phyloP scores from a whole-genome alignment of 2,329 filamentous ascomycete species.

The Blumeriella jaapii region DNA sequence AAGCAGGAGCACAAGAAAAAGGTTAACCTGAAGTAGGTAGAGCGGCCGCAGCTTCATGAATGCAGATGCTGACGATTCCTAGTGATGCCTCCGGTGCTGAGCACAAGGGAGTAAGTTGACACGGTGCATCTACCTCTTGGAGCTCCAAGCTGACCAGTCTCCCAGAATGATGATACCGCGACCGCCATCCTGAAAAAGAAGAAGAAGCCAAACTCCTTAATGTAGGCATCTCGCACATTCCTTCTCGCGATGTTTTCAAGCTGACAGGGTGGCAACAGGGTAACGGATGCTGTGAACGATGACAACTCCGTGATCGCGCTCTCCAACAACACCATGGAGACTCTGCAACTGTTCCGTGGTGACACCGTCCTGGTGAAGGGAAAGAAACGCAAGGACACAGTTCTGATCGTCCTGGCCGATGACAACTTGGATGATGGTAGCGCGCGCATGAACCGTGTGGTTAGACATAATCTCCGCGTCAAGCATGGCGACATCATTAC shows the following conservation, averaged over 20 bases:
- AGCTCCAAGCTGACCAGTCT: slow-evolving; percentile 26
- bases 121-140: slow-evolving; percentile 20
- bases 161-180: slow-evolving; percentile 75
- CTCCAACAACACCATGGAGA: slow-evolving; percentile 98
- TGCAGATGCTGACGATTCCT: slow-evolving; percentile 30
- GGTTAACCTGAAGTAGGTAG: slow-evolving; percentile 67
- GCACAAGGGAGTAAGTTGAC: slow-evolving; percentile 59
- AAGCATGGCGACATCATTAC: slow-evolving; percentile 98
- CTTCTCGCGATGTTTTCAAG: slow-evolving; percentile 13
- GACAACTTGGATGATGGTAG: slow-evolving; percentile 97
- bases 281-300: slow-evolving; percentile 97
- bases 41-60: slow-evolving; percentile 1
- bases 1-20: slow-evolving; percentile 58
- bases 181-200: slow-evolving; percentile 99
- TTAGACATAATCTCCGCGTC: slow-evolving; percentile 94
- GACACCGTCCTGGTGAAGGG: slow-evolving; percentile 97
- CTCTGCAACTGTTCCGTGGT: slow-evolving; percentile 93
- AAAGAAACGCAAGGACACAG: slow-evolving; percentile 99
- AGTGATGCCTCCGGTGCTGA: slow-evolving; percentile 87
- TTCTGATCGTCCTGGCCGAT: slow-evolving; percentile 92
- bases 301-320: slow-evolving; percentile 99
- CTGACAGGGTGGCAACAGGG: slow-evolving; percentile 44
- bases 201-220: slow-evolving; percentile 99
- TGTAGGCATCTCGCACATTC: slow-evolving; percentile 46
- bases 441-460: slow-evolving; percentile 94